Evolutionary conservation across 2,329 filamentous ascomycete genomes (phyloP), one percentile per base, ranked within the genome.

Genomic region (Colletotrichum sp.): DNA sequence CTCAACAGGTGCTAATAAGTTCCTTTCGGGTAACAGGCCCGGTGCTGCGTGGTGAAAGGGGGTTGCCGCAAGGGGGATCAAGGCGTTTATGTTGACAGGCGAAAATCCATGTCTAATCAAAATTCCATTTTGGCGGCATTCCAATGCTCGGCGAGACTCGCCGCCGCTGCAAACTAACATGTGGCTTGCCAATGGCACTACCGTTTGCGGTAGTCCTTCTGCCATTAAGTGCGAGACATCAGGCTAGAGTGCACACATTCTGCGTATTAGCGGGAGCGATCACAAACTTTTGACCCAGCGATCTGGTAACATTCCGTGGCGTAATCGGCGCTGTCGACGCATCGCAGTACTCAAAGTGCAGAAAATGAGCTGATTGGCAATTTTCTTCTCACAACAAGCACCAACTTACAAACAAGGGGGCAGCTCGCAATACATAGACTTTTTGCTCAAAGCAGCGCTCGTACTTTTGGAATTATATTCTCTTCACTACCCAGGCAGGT

Each of bases 201-300:
- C 43, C n/a, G 43, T 21, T 52, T 52, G 43, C 43, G 43, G 43
- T 13, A n/a, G n/a, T n/a, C n/a, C n/a, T n/a, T n/a, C 43, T 52
- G n/a, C 43, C 43, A 52, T 52, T 3, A 52, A 52, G 2, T 52
- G 43, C 0, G 43, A 52, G 43, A 2, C 43, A 48, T 8, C 9
- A 3, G 1, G 5, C 3, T 13, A 48, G n/a, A 52, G 6, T 4
- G 43, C n/a, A 48, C 0, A 48, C 1, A 2, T 48, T 52, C 43
- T 52, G 43, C n/a, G 10, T 13, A 21, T 52, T 21, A 21, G 43
- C n/a, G 43, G n/a, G n/a, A 52, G 5, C 10, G 43, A 21, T 52
- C 6, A 52, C 10, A 13, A 4, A 8, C 1, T 21, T 2, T 52
- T 5, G 4, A 21, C 43, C 43, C 43, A 52, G 43, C 43, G 43